Evolutionary conservation across 352 stramenopile genomes (phyloP), one percentile per base, ranked within the genome.

Genomic region (Phytophthora hybrid): DNA sequence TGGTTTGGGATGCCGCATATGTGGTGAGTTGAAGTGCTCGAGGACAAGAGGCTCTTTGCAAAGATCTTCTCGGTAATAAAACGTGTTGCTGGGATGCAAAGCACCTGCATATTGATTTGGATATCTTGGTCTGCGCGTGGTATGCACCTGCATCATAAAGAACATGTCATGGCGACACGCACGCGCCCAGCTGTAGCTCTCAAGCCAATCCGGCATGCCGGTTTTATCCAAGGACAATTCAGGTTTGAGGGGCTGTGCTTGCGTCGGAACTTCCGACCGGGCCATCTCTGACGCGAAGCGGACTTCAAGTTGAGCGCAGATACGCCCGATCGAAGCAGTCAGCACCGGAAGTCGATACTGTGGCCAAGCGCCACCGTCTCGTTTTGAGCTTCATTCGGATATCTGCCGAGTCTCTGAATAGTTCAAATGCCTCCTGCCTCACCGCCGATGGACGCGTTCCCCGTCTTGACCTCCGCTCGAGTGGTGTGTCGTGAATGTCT

Each of bases 401-500:
- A 34, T 51, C 56, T 18, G 37, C 56, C 56, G n/a, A 49, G 29
- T 41, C 34, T 41, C 34, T 4, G 41, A 49, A 19, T 3, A 19
- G 10, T 11, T n/a, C 23, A 52, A 14, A 63, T 51, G 34, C 37
- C 19, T 52, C 11, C n/a, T 21, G 21, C 32, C 19, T 37, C 34
- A 13, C 10, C 59, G 13, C 31, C 46, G 9, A 9, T 29, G 13
- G 18, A 37, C 8, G 34, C 11, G 26, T 62, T 56, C 26, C 62
- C 62, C 18, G 52, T 69, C 1, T n/a, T 69, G 26, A 69, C 52
- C 1, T 46, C 62, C 13, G 52, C n/a, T 14, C 52, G 39, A 19
- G 52, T 69, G 16, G 62, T 69, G 10, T 69, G 51, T 49, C 62
- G 62, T 1, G 62, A 69, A 18, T 69, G 52, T 37, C 10, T 69